These are phyloP conservation scores for Eutrema heterophyllum DNA, from an alignment of 345 rosid species.

Conservation along the genomic window DNA sequence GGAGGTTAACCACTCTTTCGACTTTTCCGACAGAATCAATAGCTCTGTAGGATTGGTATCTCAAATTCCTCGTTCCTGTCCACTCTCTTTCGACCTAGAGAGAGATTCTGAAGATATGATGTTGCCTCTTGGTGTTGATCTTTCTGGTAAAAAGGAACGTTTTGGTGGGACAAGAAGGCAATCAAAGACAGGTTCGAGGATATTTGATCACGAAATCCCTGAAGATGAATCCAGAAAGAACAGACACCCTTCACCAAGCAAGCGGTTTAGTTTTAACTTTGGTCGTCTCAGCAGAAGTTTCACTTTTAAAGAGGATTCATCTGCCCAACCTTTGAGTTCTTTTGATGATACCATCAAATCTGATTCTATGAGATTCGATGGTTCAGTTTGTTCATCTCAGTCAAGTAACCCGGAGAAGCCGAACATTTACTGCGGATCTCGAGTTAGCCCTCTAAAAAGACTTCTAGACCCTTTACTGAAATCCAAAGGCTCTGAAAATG, in stretches of 20 bases:
- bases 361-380: constrained; percentile 47
- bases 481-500: constrained; percentile 46
- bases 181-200: constrained; percentile 32
- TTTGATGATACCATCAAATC: constrained; percentile 44
- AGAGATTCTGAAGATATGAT: constrained; percentile 24
- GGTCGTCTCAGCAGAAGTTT: constrained; percentile 68
- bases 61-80: constrained; percentile 47
- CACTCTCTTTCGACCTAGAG: constrained; percentile 41
- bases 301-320: constrained; percentile 61
- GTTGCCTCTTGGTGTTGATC: constrained; percentile 28
- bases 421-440: constrained; percentile 36
- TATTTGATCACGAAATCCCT: constrained; percentile 39
- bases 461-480: constrained; percentile 65
- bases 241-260: constrained; percentile 53
- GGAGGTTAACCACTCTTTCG: constrained; percentile 29
- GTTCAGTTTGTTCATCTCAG: constrained; percentile 31
- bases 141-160: constrained; percentile 29
- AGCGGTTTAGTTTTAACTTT: constrained; percentile 78
- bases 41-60: constrained; percentile 28
- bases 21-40: constrained; percentile 27
- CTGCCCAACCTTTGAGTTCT: constrained; percentile 43
- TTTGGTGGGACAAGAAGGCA: constrained; percentile 26
- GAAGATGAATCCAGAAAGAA: constrained; percentile 38
- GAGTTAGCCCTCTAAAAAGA: constrained; percentile 75
- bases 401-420: constrained; percentile 36